Conservation (phyloP, 306 rosid genomes). For the Psophocarpus tetragonolobus region DNA sequence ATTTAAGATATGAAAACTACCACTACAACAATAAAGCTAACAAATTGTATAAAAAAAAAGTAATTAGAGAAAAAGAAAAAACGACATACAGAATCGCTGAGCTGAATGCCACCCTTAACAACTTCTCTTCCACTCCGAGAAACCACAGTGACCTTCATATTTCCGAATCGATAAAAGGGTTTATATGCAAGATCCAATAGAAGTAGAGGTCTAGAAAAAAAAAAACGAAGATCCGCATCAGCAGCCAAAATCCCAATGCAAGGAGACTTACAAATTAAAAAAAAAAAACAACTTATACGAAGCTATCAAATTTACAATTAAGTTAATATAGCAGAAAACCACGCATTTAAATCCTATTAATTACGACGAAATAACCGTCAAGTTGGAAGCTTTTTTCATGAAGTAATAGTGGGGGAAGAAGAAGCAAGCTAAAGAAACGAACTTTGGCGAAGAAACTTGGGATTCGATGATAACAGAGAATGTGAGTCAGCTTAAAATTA, state of each 20-base stretch:
- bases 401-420: neutral
- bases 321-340: neutral
- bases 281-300: too few species aligned
- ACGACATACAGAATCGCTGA: constrained; percentile 75
- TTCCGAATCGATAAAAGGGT: constrained; percentile 4
- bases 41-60: neutral
- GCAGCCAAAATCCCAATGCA: neutral
- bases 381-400: neutral
- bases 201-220: neutral
- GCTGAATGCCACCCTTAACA: constrained; percentile 77
- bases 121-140: constrained; percentile 84
- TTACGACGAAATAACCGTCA: neutral
- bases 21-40: neutral
- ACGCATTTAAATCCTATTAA: neutral
- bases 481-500: neutral
- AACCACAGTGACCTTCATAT: constrained; percentile 84
- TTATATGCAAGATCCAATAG: constrained; percentile 36
- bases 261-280: too few species aligned
- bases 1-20: constrained; percentile 8
- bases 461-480: constrained; percentile 22
- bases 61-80: neutral
- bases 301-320: constrained; percentile 16
- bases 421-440: neutral
- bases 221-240: constrained; percentile 13
- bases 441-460: constrained; percentile 4